These are phyloP conservation scores for Chaetomium globosum DNA, from an alignment of 2,329 filamentous ascomycete genomes.

Conservation along the genomic window DNA sequence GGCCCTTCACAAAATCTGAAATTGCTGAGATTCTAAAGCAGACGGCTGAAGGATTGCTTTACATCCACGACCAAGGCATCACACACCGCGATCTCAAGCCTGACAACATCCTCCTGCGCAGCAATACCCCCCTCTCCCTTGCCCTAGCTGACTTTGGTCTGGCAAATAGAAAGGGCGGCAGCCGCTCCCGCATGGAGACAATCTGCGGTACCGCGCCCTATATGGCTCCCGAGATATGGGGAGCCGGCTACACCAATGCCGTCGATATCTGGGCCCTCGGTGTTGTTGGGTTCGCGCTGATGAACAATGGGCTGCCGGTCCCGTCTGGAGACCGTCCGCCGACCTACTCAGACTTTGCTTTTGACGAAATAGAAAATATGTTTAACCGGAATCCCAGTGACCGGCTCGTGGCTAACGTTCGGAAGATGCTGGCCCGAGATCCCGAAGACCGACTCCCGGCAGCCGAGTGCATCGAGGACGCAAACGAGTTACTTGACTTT, in stretches of 20 bases:
- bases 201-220: background rate
- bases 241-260: background rate
- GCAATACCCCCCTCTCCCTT: background rate
- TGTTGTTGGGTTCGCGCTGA: conserved; percentile 1
- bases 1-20: background rate
- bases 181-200: background rate
- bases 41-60: conserved; percentile 9
- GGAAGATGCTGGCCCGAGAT: background rate
- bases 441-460: background rate
- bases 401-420: background rate
- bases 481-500: background rate
- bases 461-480: background rate
- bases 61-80: conserved; percentile 4
- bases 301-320: background rate
- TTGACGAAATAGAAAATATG: background rate
- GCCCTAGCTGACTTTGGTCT: conserved; percentile 15
- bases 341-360: background rate
- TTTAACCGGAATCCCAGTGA: background rate
- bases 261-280: conserved; percentile 20
- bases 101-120: conserved; percentile 15
- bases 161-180: background rate
- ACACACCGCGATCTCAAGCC: conserved; percentile 16
- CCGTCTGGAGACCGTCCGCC: accelerated
- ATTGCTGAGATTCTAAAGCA: conserved; percentile 6
- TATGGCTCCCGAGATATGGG: conserved; percentile 14